These are phyloP conservation scores for Lumnitzera racemosa DNA, from an alignment of 345 rosid genomes.

Conservation along the genomic window DNA sequence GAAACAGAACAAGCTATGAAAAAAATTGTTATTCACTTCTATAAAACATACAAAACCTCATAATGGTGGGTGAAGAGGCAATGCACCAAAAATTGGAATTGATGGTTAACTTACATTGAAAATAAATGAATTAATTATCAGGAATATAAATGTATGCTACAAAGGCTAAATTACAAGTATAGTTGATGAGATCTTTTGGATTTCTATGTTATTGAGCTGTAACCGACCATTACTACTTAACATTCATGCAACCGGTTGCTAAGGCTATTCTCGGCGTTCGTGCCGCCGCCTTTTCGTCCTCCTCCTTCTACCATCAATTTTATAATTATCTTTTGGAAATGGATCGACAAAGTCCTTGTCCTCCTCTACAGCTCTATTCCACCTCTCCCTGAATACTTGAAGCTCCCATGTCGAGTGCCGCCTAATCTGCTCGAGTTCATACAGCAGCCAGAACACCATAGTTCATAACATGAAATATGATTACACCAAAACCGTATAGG, in stretches of 20 bases:
- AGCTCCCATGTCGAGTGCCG: constrained; percentile 93
- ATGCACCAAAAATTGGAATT: no score
- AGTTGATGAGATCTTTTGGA: no score
- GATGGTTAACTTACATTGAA: background rate
- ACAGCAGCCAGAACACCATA: background rate
- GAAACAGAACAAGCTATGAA: no score
- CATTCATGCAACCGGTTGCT: background rate
- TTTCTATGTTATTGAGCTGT: background rate
- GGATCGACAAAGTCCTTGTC: constrained; percentile 80
- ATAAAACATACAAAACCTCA: no score
- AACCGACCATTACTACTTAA: no score
- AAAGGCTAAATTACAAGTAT: background rate
- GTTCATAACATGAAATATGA: no score
- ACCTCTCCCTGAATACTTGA: constrained; percentile 55
- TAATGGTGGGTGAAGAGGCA: no score
- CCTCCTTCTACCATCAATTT: constrained; percentile 6
- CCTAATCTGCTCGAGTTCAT: constrained; percentile 47
- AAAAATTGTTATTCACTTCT: no score
- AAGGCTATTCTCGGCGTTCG: constrained; percentile 6
- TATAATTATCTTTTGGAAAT: constrained; percentile 12
- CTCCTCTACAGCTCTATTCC: constrained; percentile 61
- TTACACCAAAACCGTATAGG: no score
- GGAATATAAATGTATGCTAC: background rate
- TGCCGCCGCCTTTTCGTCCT: constrained; percentile 19
- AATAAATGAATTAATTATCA: constrained; percentile 8